Evolutionary conservation across 768 basidiomycete genomes (phyloP), one percentile per base, ranked within the genome.

Genomic region (Termitomyces sp.): DNA sequence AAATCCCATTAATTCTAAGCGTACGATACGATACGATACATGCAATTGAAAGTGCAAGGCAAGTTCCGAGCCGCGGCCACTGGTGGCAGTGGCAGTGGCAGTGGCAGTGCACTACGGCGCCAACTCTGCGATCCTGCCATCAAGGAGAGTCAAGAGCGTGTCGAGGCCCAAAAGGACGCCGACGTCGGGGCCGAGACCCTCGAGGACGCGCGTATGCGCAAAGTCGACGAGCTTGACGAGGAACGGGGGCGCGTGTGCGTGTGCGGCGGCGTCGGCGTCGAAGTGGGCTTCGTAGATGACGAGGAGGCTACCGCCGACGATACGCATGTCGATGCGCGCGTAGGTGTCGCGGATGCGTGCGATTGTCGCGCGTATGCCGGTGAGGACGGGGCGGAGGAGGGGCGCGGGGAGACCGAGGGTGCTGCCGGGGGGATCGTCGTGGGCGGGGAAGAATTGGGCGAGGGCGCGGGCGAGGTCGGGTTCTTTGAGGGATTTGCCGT

Each of bases 171-270:
- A 70, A 58, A 95, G 70, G 10, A 95, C 85, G 0, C 96, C 89
- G 40, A 79, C 71, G 68, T 97, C 95, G 3, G 86, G 85, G 2
- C 94, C 95, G 64, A 83, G 66, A 0, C 89, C 91, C 0, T 83
- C 80, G 10, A 72, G 77, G 10, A 89, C 61, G n/a, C 80, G 74
- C 1, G 94, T 88, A 70, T 98, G 95, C 4, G 94, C 95, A 70
- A 98, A 98, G 74, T 98, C 96, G 62, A 98, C 97, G 63, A 96
- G 72, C 62, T 86, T 88, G 57, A 96, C 77, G 12, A 78, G 75
- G 61, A 82, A 88, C 36, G 83, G 80, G 12, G 78, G 78, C 6
- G 35, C 76, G 74, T 20, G 57, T 0, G 78, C 75, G 52, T 77
- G 76, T 41, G 77, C 72, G 0, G 79, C 81, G 2, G 32, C 6